Evolutionary conservation across 2,329 filamentous ascomycete genomes (phyloP).

Genomic region (Canariomyces notabilis): DNA sequence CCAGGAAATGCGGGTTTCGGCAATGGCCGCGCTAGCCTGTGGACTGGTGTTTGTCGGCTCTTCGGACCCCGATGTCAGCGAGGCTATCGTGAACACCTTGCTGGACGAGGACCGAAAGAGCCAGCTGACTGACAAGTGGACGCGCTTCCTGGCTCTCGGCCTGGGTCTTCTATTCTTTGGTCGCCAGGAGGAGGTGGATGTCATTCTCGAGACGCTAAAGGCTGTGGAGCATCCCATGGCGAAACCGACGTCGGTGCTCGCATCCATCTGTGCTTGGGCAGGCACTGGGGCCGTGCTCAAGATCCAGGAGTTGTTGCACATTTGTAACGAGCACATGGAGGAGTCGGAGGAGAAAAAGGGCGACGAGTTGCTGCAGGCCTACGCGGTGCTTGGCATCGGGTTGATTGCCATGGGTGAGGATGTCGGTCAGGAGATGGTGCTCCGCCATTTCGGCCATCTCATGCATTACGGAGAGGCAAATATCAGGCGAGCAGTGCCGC

Average conservation of each 20-base stretch:
- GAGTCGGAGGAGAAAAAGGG: constrained; percentile 92
- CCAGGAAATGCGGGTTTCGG: constrained; percentile 89
- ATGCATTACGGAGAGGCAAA: constrained; percentile 99
- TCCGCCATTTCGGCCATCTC: constrained; percentile 92
- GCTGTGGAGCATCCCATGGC: constrained; percentile 96
- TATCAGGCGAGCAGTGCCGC: constrained; percentile 89
- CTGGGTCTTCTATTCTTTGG: constrained; percentile 93
- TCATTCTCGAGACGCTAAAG: constrained; percentile 93
- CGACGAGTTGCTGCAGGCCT: constrained; percentile 90
- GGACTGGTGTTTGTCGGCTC: constrained; percentile 92
- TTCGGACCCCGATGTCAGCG: constrained; percentile 82
- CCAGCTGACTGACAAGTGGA: constrained; percentile 97
- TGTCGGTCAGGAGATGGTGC: constrained; percentile 96
- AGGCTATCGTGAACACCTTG: constrained; percentile 86
- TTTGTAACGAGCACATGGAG: constrained; percentile 96
- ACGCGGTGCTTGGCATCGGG: constrained; percentile 89
- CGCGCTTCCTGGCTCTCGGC: constrained; percentile 89
- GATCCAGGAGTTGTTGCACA: constrained; percentile 92
- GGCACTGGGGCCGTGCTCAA: constrained; percentile 96
- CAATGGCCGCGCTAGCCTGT: constrained; percentile 88
- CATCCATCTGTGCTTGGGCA: constrained; percentile 96
- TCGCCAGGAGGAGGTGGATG: constrained; percentile 96
- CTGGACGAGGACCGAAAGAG: constrained; percentile 88
- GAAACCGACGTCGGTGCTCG: constrained; percentile 88
- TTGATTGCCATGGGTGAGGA: constrained; percentile 98